phyloP scores from a whole-genome alignment of 2,329 filamentous ascomycete genomes.

The Claviceps sp. region DNA sequence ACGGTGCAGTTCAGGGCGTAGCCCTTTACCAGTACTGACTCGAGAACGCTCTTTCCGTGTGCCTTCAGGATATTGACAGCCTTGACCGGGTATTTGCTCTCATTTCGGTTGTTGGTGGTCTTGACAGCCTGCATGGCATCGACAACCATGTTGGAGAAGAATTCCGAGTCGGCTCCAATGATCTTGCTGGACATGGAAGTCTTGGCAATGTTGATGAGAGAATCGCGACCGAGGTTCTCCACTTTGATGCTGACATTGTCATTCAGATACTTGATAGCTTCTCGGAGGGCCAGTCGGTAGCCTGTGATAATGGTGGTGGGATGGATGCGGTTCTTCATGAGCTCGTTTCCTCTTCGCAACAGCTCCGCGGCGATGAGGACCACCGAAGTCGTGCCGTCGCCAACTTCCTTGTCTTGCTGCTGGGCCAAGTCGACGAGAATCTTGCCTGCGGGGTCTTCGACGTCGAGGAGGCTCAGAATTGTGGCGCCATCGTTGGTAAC shows the following conservation, averaged over 20 bases:
- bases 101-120: slow-evolving; percentile 77
- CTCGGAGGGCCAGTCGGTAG: slow-evolving; percentile 85
- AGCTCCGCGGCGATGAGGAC: slow-evolving; percentile 96
- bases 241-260: slow-evolving; percentile 97
- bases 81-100: slow-evolving; percentile 96
- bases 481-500: slow-evolving; percentile 98
- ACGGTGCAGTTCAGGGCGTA: slow-evolving; percentile 98
- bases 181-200: slow-evolving; percentile 99
- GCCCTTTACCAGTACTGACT: slow-evolving; percentile 85
- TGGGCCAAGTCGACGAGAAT: slow-evolving; percentile 95
- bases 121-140: slow-evolving; percentile 94
- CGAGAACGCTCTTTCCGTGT: slow-evolving; percentile 80
- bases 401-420: slow-evolving; percentile 98
- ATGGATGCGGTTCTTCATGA: slow-evolving; percentile 99
- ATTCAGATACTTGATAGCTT: slow-evolving; percentile 97
- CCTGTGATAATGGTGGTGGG: slow-evolving; percentile 98
- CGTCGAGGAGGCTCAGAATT: slow-evolving; percentile 86
- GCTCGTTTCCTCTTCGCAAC: slow-evolving; percentile 82
- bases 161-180: slow-evolving; percentile 88
- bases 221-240: slow-evolving; percentile 79
- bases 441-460: slow-evolving; percentile 96
- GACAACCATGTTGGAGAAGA: slow-evolving; percentile 95
- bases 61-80: slow-evolving; percentile 98
- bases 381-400: slow-evolving; percentile 94
- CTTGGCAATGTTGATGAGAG: slow-evolving; percentile 87